Conservation (phyloP, 2,329 filamentous ascomycete genomes). For the Botryotinia calthae region DNA sequence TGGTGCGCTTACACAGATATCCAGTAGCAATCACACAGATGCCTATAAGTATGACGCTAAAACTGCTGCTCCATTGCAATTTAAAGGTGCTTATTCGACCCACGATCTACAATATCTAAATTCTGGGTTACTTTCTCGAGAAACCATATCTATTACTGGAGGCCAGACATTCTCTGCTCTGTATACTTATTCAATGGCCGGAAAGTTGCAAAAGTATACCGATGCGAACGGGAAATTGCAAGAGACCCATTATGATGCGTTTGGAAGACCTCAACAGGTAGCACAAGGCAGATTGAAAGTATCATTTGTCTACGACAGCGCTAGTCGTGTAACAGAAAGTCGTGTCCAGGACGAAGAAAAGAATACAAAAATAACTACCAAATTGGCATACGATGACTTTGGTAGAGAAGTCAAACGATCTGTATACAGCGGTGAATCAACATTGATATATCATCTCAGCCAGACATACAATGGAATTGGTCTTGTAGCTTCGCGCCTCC, state of each 20-base stretch:
- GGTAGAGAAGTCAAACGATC: constrained; percentile 12
- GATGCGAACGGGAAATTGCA: constrained; percentile 8
- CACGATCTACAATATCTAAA: constrained; percentile 8
- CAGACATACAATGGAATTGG: constrained; percentile 7
- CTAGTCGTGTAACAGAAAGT: constrained; percentile 6
- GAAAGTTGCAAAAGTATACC: constrained; percentile 11
- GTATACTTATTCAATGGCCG: constrained; percentile 7
- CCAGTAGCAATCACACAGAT: constrained; percentile 6
- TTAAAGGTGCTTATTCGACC: neutral
- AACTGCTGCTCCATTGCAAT: neutral
- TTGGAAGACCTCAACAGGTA: neutral
- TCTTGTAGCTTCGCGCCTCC: neutral
- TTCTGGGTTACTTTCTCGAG: constrained; percentile 6
- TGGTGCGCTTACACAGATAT: neutral
- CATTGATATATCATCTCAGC: constrained; percentile 3
- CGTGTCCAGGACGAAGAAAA: constrained; percentile 4
- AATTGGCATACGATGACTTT: constrained; percentile 6
- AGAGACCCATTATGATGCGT: constrained; percentile 1
- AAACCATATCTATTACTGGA: constrained; percentile 1
- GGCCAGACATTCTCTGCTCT: neutral
- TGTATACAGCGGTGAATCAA: neutral
- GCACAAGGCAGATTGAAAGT: constrained; percentile 6
- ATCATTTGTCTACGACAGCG: constrained; percentile 9
- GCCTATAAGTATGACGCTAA: neutral
- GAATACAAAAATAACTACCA: neutral